Percentiles rank a stretch among this genome's conserved stretches.
Conservation (phyloP, 192 early-diverging fungal genomes). For the Chytriomyces sp. region DNA sequence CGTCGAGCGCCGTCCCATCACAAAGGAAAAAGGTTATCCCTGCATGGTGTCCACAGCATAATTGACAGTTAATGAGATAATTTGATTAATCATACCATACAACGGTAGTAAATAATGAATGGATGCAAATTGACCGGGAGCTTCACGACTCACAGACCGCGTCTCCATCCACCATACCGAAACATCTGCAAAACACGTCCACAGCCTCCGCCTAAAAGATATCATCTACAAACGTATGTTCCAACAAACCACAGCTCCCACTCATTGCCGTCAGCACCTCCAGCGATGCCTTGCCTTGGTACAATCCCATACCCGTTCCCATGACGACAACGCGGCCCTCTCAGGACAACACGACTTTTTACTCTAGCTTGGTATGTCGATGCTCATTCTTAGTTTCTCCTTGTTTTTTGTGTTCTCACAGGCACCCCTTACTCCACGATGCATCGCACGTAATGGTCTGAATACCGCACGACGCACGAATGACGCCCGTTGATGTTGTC, state of each 20-base stretch:
- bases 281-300: background rate
- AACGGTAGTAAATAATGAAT: too few relatives aligned
- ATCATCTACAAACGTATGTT: background rate
- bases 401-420: background rate
- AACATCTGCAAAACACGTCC: background rate
- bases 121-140: too few relatives aligned
- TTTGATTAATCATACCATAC: background rate
- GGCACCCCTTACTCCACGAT: conserved; percentile 12
- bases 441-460: conserved; percentile 1
- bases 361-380: conserved; percentile 62
- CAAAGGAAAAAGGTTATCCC: background rate
- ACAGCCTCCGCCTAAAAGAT: background rate
- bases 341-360: conserved; percentile 60
- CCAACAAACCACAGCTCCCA: background rate
- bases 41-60: background rate
- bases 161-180: background rate
- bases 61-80: background rate
- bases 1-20: background rate
- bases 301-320: background rate
- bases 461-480: background rate
- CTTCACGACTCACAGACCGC: too few relatives aligned
- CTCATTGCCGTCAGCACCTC: background rate
- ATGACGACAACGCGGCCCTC: background rate
- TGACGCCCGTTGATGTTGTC: conserved; percentile 12
- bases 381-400: background rate